These are phyloP conservation scores for Solanum sparsipilum DNA, from an alignment of 257 asterid genomes.

Conservation along the genomic window DNA sequence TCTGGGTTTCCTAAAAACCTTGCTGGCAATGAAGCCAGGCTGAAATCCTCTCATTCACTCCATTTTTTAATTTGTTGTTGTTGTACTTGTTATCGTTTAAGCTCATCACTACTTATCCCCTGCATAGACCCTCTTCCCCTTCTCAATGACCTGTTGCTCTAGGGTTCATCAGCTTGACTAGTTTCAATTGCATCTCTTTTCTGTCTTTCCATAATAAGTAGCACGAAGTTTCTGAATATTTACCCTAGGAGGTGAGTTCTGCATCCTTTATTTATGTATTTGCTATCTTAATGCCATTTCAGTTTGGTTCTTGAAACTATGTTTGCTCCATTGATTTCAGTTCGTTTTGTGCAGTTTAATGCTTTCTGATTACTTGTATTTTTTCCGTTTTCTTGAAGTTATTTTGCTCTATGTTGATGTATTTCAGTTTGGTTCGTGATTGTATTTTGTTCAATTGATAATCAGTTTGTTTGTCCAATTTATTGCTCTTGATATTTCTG, in stretches of 20 bases:
- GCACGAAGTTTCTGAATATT: not conserved
- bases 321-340: not conserved
- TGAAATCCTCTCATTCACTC: not conserved
- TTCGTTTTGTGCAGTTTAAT: not conserved
- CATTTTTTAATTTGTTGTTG: not conserved
- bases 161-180: not conserved
- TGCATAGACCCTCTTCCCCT: not conserved
- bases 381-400: not conserved
- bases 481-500: not conserved
- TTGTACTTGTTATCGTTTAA: not conserved
- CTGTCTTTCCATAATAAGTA: not conserved
- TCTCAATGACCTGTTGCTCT: not conserved
- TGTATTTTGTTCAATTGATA: not conserved
- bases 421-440: not conserved
- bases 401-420: not conserved
- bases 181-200: not conserved
- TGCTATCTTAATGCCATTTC: not conserved
- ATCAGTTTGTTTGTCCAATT: not conserved
- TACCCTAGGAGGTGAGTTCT: not conserved
- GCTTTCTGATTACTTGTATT: not conserved
- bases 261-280: not conserved
- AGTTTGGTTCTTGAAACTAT: not conserved
- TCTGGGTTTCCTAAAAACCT: not conserved
- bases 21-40: not conserved
- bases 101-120: not conserved